A percentile compares a stretch with the other conserved stretches of the same genome.
Conservation (phyloP, 2,329 filamentous ascomycete species). For the Ascochyta koolunga region DNA sequence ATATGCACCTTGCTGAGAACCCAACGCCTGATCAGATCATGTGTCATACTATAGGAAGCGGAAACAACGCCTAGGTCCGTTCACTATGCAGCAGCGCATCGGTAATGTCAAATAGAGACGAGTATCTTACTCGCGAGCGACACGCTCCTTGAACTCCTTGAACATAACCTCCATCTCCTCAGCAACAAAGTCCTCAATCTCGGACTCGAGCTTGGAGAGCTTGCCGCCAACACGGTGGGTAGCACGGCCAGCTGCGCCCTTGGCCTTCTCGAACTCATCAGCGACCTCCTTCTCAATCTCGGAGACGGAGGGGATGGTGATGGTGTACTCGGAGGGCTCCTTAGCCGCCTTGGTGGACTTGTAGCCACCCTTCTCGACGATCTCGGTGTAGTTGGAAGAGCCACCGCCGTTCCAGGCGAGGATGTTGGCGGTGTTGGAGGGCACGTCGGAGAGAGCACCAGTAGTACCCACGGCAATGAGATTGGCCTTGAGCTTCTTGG, state of each 20-base stretch:
- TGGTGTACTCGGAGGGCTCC: slow-evolving; percentile 47
- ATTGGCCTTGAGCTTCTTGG: slow-evolving; percentile 90
- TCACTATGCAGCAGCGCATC: slow-evolving; percentile 15
- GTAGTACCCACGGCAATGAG: slow-evolving; percentile 83
- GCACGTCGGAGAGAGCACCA: slow-evolving; percentile 79
- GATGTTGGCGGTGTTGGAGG: slow-evolving; percentile 85
- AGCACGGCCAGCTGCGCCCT: slow-evolving; percentile 48
- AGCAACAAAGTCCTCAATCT: slow-evolving; percentile 56
- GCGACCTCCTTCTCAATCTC: slow-evolving; percentile 46
- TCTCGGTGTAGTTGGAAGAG: slow-evolving; percentile 85
- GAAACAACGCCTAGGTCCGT: slow-evolving; percentile 4
- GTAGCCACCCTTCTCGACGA: slow-evolving; percentile 77
- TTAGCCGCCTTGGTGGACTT: slow-evolving; percentile 51
- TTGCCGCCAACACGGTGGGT: slow-evolving; percentile 52
- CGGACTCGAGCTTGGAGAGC: slow-evolving; percentile 54
- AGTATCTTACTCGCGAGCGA: slow-evolving; percentile 40
- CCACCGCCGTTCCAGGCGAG: slow-evolving; percentile 99
- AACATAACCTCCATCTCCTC: slow-evolving; percentile 60
- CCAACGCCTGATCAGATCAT: slow-evolving; percentile 15
- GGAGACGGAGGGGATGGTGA: slow-evolving; percentile 46
- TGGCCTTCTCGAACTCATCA: slow-evolving; percentile 45
- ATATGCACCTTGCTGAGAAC: slow-evolving; percentile 20
- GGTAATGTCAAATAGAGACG: not conserved
- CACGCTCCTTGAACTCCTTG: slow-evolving; percentile 55
- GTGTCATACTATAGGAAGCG: slow-evolving; percentile 15